These are phyloP conservation scores for Termitomyces sp. DNA, from an alignment of 768 basidiomycete genomes.

Conservation along the genomic window DNA sequence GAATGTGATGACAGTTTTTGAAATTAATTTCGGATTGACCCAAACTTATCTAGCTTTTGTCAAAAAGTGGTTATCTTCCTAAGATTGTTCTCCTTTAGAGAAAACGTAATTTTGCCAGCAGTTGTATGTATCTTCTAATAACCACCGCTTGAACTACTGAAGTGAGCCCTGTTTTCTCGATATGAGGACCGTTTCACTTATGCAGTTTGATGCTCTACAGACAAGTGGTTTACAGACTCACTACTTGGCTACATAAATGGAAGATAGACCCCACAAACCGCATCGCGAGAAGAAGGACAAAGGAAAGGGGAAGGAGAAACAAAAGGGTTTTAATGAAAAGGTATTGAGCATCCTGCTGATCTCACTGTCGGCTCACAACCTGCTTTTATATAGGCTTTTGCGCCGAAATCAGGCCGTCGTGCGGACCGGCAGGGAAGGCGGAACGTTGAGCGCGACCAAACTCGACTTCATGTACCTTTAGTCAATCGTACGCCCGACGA, in stretches of 20 bases:
- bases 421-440: conserved; percentile 88
- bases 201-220: not conserved
- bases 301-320: conserved; percentile 61
- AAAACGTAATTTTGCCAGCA: too few relatives aligned
- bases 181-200: not conserved
- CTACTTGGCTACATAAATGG: conserved; percentile 35
- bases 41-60: not conserved
- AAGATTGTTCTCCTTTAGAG: not conserved
- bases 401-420: conserved; percentile 81
- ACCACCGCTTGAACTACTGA: not conserved
- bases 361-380: not conserved
- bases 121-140: not conserved
- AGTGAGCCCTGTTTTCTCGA: not conserved
- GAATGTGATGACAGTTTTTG: conserved; percentile 4
- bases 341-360: conserved; percentile 28
- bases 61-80: not conserved
- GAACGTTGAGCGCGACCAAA: conserved; percentile 91
- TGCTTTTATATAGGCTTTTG: conserved; percentile 65
- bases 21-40: not conserved
- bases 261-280: conserved; percentile 74
- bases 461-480: conserved; percentile 90
- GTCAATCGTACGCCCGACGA: conserved; percentile 92
- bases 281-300: conserved; percentile 83
- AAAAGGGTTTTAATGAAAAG: conserved; percentile 87
- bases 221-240: not conserved